Evolutionary conservation across 306 rosid genomes (phyloP), one percentile per base, ranked within the genome.

Genomic region (Inga laurina): DNA sequence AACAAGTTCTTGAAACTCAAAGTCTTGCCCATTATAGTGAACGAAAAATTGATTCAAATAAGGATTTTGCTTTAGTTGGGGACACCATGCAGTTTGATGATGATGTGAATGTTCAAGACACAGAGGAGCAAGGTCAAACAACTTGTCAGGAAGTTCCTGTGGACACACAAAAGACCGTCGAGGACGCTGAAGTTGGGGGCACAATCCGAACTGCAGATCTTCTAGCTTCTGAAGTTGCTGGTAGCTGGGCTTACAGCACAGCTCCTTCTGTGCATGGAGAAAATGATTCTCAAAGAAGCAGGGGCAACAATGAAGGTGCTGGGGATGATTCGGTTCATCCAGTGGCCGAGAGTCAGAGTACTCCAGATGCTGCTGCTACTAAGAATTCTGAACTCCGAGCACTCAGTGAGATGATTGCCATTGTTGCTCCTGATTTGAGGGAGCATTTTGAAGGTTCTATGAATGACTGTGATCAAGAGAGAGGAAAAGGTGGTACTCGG

Each of bases 181-280:
- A 90, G 85, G 98, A 90, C 80, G 85, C 97, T 2, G 92, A 91
- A 86, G 88, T 83, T 66, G 93, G 86, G 8, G 90, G 89, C 81
- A 62, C 89, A 56, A 84, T 93, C 81, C 84, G 92, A 86, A 92
- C 98, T 0, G 85, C 81, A 16, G 98, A 93, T 89, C 99, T 96
- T 88, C 73, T 93, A 84, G 78, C 99, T 81, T 96, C 98, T 48
- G 99, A 96, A 91, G 93, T 89, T 41, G 93, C 89, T 16, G 98
- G 97, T 78, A 96, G 98, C 91, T 96, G 97, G 98, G 97, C 94
- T 76, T 91, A 87, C 83, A 96, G 91, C 87, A 90, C 98, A 5
- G 96, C 91, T 34, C 97, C 98, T 82, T 95, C 98, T 57, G 72
- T 86, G 66, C 90, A 89, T 22, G 94, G 88, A 39, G 99, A 91